Base-by-base conservation (phyloP, 129 eudicot genomes). In the Apium graveolens region DNA sequence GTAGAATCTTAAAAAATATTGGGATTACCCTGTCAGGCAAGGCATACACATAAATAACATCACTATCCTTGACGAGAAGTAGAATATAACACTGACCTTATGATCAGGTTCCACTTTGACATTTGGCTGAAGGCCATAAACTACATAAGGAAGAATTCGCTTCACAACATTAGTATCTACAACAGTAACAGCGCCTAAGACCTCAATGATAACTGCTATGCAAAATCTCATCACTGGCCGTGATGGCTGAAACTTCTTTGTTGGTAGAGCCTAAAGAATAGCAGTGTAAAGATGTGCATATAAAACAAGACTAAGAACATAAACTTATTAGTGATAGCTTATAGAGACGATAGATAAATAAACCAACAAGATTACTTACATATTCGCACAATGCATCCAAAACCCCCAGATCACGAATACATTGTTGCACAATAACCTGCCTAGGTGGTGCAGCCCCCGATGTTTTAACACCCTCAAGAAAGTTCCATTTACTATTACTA, bases 381-480 rank as follows among this genome's bases (percentile, higher is more conserved):
- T 84, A 84, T 84, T 82, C 84, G 88, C 97, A 91, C 68, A 95
- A 70, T 77, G 85, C 86, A 77, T 91, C 97, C 82, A 95, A 84
- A 81, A 95, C 87, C 71, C 97, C 96, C 80, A 84, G 74, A 78
- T 95, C 94, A 44, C 91, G 88, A n/a, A 84, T 65, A 55, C 97
- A 91, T 80, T 95, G 97, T 80, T 90, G 96, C 81, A 91, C 98
- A 79, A 95, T 90, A 77, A 91, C 89, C 84, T 91, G 81, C 85
- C 98, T 85, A 12, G 98, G 97, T 24, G 84, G 92, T 20, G 94
- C 91, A 43, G 98, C 98, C 78, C 98, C 97, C 39, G 93, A 90
- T 35, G 27, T 73, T 85, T 87, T 90, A 49, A 91, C 98, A 77
- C 91, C 98, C 71, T 95, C 98, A 75, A 95, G 97, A 86, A 95